phyloP scores from a whole-genome alignment of 257 asterid species.

The Solanum appendiculatum region DNA sequence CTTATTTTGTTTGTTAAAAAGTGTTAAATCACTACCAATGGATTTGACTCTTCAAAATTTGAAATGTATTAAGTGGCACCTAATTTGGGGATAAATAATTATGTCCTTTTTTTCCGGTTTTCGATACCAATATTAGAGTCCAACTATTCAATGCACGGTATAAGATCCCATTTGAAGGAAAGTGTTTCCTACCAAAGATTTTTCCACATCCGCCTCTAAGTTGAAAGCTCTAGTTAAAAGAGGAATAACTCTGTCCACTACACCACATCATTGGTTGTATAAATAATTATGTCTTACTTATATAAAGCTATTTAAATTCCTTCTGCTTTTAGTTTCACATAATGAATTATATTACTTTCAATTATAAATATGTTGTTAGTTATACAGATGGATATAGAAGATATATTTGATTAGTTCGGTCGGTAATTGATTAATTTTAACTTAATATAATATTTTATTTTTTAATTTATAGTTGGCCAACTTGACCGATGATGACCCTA shows the following conservation, averaged over 20 bases:
- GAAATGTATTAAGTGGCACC: not conserved
- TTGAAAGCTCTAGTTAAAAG: too few species aligned
- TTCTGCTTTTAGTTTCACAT: not conserved
- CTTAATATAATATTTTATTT: not conserved
- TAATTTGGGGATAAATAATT: not conserved
- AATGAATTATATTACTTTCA: not conserved
- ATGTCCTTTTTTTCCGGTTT: too few species aligned
- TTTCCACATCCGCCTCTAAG: too few species aligned
- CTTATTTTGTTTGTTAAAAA: not conserved
- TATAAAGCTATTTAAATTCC: not conserved
- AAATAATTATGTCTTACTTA: not conserved
- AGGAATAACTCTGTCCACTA: too few species aligned
- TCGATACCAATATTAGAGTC: too few species aligned
- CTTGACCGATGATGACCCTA: not conserved
- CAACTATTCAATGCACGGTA: too few species aligned
- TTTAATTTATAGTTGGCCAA: not conserved
- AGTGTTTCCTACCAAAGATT: too few species aligned
- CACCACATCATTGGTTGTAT: too few species aligned
- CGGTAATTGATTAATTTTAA: not conserved
- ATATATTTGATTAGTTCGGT: not conserved
- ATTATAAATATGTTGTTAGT: not conserved
- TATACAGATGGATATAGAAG: not conserved
- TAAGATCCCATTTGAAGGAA: fast-evolving
- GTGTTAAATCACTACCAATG: not conserved
- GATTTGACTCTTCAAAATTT: not conserved